Evolutionary conservation across 768 basidiomycete species (phyloP).

Genomic region (Pleurotus eryngii): DNA sequence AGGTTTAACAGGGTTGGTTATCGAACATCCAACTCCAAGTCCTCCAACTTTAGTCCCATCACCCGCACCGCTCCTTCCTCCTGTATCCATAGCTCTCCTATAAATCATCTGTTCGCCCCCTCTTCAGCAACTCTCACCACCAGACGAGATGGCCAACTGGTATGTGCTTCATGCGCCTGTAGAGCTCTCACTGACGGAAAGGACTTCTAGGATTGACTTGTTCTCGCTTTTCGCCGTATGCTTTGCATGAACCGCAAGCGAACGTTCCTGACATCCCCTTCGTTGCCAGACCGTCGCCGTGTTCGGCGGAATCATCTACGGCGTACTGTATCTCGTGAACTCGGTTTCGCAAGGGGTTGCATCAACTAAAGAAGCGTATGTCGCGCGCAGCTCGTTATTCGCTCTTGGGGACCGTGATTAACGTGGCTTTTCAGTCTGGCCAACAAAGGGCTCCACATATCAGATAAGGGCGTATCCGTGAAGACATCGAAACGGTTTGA

Average conservation of each 20-base stretch:
- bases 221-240: constrained; percentile 38
- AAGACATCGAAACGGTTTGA: constrained; percentile 61
- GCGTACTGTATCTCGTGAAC: constrained; percentile 32
- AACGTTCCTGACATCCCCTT: not conserved
- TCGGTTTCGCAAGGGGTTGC: constrained; percentile 39
- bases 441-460: constrained; percentile 52
- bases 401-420: not conserved
- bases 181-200: not conserved
- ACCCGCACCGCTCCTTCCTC: too few species aligned
- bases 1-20: too few species aligned
- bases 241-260: constrained; percentile 16
- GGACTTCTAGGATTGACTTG: constrained; percentile 35
- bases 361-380: constrained; percentile 55
- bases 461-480: constrained; percentile 58
- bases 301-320: constrained; percentile 44
- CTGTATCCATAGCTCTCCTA: too few species aligned
- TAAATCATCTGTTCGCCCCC: too few species aligned
- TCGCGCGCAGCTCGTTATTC: constrained; percentile 10
- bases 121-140: too few species aligned
- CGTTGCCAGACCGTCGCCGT: constrained; percentile 43
- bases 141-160: constrained; percentile 1
- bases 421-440: constrained; percentile 42
- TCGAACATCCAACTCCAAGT: too few species aligned
- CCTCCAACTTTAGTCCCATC: too few species aligned
- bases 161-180: not conserved